Base-by-base conservation (phyloP, 768 basidiomycete genomes). In the Brasilioporus rufonigricans region DNA sequence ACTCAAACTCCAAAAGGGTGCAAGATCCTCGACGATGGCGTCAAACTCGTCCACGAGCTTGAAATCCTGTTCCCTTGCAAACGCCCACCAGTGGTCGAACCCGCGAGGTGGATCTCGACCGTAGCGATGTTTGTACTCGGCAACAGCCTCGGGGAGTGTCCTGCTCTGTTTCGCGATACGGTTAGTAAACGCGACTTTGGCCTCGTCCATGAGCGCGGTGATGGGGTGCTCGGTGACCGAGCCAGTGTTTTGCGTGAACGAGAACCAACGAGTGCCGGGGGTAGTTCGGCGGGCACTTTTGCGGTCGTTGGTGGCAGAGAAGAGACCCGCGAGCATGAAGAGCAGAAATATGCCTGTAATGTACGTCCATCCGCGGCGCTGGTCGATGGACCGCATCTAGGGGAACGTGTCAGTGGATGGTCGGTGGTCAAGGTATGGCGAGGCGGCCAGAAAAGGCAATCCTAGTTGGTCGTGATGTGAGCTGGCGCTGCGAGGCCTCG, bases 1-100 rank as follows among this genome's bases (percentile, higher is more conserved):
- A 10, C 80, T 76, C 33, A 97, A 65, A 7, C 77, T 69, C 86
- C 89, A 93, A 70, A 94, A 98, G 1, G 95, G 93, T 18, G 78
- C 83, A 44, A 99, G 72, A 67, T 98, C 96, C 51, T 79, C 76
- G 32, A 80, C 65, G 14, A 96, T 77, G 6, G 80, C 79, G 55
- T 92, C 92, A 65, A 93, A 98, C 67, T 98, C 96, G 69, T 98
- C 96, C 4, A 90, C 76, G 73, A 98, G 83, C 62, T 84, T 82
- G 44, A 91, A 86, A 10, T 81, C 72, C 69, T 91, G 81, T 54
- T 82, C 76, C 68, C 79, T 74, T 18, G 87, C 89, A 70, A 93
- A 98, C 41, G 71, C 66, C 82, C 86, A 96, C 96, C 96, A 98
- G 31, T 80, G 73, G 66, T 93, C 95, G 61, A 98, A 99, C 1